phyloP scores from a whole-genome alignment of 441 rosid species.

The Biscutella laevigata region DNA sequence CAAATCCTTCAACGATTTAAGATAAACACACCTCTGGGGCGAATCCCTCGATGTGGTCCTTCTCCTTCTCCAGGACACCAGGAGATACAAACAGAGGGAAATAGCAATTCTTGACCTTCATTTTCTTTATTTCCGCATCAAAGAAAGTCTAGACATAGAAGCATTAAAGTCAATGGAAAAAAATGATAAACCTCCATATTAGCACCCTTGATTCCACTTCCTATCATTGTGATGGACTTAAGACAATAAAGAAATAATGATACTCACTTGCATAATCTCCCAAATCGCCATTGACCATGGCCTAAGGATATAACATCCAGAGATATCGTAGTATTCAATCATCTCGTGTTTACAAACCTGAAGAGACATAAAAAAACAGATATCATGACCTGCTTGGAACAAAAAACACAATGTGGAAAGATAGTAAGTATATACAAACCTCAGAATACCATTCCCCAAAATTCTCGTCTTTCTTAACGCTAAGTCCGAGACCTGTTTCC shows the following conservation, averaged over 20 bases:
- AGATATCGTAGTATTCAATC: constrained; percentile 94
- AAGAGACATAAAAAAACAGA: constrained; percentile 2
- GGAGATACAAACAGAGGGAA: constrained; percentile 97
- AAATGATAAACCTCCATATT: neutral
- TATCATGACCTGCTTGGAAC: neutral
- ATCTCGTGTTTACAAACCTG: constrained; percentile 89
- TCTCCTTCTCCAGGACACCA: constrained; percentile 76
- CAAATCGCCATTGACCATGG: constrained; percentile 96
- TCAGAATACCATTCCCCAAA: constrained; percentile 35
- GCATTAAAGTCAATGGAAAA: neutral
- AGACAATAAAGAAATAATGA: neutral
- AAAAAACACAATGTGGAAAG: neutral
- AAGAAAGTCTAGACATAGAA: constrained; percentile 58
- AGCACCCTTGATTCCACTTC: neutral
- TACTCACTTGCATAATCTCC: constrained; percentile 89
- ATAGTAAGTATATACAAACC: constrained; percentile 17
- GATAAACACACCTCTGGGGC: constrained; percentile 80
- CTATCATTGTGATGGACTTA: neutral
- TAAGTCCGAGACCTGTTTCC: constrained; percentile 31
- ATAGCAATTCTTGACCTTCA: constrained; percentile 88
- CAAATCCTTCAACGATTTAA: neutral
- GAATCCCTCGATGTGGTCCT: constrained; percentile 92
- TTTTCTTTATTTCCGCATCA: constrained; percentile 87
- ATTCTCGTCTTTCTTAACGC: constrained; percentile 31
- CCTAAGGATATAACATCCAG: constrained; percentile 93